Conservation (phyloP, 768 basidiomycete genomes). For the Cubamyces lactineus region DNA sequence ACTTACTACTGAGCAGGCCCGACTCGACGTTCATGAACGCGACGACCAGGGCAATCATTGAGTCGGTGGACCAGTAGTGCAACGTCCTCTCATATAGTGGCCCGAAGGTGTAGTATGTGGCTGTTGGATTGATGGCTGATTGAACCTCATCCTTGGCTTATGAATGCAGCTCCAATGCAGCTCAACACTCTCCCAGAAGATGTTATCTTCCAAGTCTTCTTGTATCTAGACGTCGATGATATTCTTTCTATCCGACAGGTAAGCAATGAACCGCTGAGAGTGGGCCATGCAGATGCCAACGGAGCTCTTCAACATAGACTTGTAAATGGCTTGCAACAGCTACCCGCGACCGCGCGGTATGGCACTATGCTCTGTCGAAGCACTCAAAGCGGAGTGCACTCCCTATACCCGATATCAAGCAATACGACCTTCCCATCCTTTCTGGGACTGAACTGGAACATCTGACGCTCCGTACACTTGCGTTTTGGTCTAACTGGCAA, state of each 20-base stretch:
- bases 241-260: conserved; percentile 54
- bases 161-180: background rate
- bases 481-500: conserved; percentile 54
- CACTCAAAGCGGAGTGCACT: conserved; percentile 47
- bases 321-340: conserved; percentile 46
- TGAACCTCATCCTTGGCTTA: background rate
- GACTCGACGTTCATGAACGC: too few species aligned
- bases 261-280: conserved; percentile 15
- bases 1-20: too few species aligned
- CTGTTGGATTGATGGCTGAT: background rate
- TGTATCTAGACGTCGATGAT: conserved; percentile 43
- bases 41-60: too few species aligned
- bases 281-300: background rate
- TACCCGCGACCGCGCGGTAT: conserved; percentile 53
- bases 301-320: conserved; percentile 39
- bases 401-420: conserved; percentile 49
- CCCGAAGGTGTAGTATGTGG: too few species aligned
- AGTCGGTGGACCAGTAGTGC: too few species aligned
- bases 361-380: conserved; percentile 48
- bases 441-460: conserved; percentile 49
- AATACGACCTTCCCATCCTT: conserved; percentile 40
- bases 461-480: conserved; percentile 43
- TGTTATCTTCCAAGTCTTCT: conserved; percentile 48
- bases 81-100: too few species aligned
- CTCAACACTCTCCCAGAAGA: conserved; percentile 49